Evolutionary conservation across 805 yeast species (phyloP), one percentile per base, ranked within the genome.

Genomic region (Yarrowia sp.): DNA sequence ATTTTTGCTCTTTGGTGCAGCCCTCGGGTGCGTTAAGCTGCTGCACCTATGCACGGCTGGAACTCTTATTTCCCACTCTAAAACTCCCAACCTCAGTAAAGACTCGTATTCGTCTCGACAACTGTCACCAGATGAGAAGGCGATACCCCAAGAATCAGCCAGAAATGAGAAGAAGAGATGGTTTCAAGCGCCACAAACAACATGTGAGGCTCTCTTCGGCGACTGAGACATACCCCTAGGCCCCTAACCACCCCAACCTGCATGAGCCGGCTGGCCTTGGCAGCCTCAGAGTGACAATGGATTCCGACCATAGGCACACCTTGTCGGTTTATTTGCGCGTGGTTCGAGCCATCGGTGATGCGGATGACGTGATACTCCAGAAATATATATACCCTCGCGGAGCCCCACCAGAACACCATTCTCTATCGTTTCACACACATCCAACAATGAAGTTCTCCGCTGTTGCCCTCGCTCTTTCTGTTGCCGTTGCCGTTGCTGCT

Each of bases 371-470:
- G 62, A 38, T 27, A 3, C 22, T 16, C n/a, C 7, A n/a, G 10
- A 24, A n/a, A 25, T 46, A 31, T 32, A 59, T 24, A 33, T 10
- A n/a, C 19, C 35, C 19, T 13, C 35, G n/a, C 19, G 7, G 7
- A 21, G 13, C 6, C 35, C 24, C 9, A 16, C 29, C 12, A n/a
- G 9, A 9, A 14, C 10, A n/a, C 9, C 46, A 41, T 22, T 39
- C n/a, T n/a, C 22, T 9, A 16, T 31, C 33, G 21, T 27, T 25
- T 22, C 29, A 21, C 38, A 21, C 35, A 14, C 19, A 4, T 12
- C 18, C n/a, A 18, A 32, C 18, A 18, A 59, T 42, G 62, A 59
- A 59, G 62, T 44, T 32, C 59, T 42, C 59, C 12, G 41, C 51
- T 19, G 31, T 53, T 39, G 49, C 61, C 36, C 36, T 35, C 22